Evolutionary conservation across 148 eudicot species (phyloP), one percentile per base, ranked within the genome.

Genomic region (Rhododendron vialii): DNA sequence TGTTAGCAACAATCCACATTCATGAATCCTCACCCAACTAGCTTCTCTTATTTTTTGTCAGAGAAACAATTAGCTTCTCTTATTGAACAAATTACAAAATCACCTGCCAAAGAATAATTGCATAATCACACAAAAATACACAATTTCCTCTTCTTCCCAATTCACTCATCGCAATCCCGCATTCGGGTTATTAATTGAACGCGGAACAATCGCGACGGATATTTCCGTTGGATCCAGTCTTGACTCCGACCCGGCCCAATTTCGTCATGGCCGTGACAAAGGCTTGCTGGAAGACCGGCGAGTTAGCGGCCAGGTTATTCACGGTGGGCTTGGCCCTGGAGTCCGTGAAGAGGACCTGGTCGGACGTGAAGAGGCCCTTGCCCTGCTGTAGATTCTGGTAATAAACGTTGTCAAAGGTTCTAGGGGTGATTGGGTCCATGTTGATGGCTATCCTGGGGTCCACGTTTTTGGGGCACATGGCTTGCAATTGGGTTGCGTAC

Each of bases 341-440:
- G 88, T 96, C 99, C 0, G 93, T 92, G 71, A 89, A 95, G n/a
- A 96, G 93, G 73, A 92, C 93, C 48, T 95, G 98, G 82, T 96
- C 99, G 65, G 98, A 94, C 22, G 90, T 91, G 87, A 96, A 92
- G 1, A 96, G 92, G 65, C 99, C 99, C 87, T 91, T 93, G 3
- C 95, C 94, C n/a, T 90, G 85, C 47, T 92, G 90, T 17, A 96
- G 91, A 53, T 95, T 94, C 15, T 91, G 81, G 86, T 61, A 96
- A 79, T 94, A 96, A 65, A 61, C 73, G 43, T 95, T 96, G 88
- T 96, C 99, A 83, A 96, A 96, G 38, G 1, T 88, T 22, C 30
- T 84, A 2, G 98, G 99, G 2, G 95, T 93, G 78, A 26, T 83
- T 13, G 98, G 94, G 87, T 96, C 99, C 94, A 96, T 91, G 83